phyloP scores from a whole-genome alignment of 148 eudicot species.

The Rhododendron vialii region DNA sequence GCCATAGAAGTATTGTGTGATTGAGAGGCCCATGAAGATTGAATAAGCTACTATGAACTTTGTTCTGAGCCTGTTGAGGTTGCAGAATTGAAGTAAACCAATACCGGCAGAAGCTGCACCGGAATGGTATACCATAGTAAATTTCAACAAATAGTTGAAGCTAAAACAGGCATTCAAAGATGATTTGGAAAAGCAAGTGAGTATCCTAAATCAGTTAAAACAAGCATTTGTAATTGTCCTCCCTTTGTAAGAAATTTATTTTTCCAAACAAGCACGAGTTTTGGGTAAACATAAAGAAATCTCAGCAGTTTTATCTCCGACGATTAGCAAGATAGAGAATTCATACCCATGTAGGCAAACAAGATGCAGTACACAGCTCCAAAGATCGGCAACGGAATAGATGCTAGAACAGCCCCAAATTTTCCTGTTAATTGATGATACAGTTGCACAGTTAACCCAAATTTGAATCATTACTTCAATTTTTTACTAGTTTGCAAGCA shows the following conservation, averaged over 20 bases:
- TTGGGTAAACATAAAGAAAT: neutral
- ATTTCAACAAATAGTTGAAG: neutral
- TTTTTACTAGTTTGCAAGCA: neutral
- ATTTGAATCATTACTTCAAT: neutral
- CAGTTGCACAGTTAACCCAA: neutral
- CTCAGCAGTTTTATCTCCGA: neutral
- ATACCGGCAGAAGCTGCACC: constrained; percentile 75
- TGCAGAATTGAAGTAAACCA: constrained; percentile 81
- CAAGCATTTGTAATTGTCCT: neutral
- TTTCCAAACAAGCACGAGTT: neutral
- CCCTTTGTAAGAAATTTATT: neutral
- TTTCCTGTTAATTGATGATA: constrained; percentile 48
- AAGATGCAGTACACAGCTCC: constrained; percentile 86
- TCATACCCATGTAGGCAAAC: constrained; percentile 76
- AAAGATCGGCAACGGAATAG: constrained; percentile 80
- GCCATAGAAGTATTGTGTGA: constrained; percentile 74
- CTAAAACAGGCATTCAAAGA: neutral
- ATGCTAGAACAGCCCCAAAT: constrained; percentile 82
- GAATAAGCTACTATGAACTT: constrained; percentile 79
- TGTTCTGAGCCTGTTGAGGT: constrained; percentile 86
- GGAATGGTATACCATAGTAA: neutral
- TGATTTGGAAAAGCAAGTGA: neutral
- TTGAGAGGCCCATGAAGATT: constrained; percentile 85
- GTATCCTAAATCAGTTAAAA: neutral
- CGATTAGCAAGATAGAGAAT: neutral